Percentiles rank a stretch among this genome's conserved stretches.
These are phyloP conservation scores for Durio zibethinus DNA, from an alignment of 345 rosid genomes.

Conservation along the genomic window DNA sequence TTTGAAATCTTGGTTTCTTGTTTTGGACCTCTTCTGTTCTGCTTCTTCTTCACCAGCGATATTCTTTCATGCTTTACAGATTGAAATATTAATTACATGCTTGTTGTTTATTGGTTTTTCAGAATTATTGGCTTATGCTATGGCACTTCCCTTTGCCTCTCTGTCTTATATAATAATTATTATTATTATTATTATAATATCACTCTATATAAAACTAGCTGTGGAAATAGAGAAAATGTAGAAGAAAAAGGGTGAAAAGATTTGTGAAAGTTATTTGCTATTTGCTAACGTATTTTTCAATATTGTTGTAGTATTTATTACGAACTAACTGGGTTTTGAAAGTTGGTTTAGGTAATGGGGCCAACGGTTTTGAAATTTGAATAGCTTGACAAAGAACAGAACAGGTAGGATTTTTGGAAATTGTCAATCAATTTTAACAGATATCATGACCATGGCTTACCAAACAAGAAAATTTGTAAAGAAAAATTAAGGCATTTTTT, in stretches of 20 bases:
- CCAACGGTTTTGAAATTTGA: slow-evolving; percentile 17
- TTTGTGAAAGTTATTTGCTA: background rate
- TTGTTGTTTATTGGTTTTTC: background rate
- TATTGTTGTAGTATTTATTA: background rate
- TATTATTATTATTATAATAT: too few relatives aligned
- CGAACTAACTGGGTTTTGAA: background rate
- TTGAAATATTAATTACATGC: background rate
- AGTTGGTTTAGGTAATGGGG: slow-evolving; percentile 16
- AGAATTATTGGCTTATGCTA: slow-evolving; percentile 1
- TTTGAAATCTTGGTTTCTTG: slow-evolving; percentile 35
- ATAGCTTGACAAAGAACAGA: slow-evolving; percentile 16
- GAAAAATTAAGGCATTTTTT: background rate
- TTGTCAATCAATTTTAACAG: slow-evolving; percentile 38
- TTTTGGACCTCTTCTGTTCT: slow-evolving; percentile 28
- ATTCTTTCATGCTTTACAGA: slow-evolving; percentile 43
- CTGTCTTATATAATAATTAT: background rate
- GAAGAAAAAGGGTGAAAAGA: background rate
- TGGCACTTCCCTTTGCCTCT: background rate
- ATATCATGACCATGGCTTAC: slow-evolving; percentile 26
- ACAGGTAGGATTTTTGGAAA: slow-evolving; percentile 1
- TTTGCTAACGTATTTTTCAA: background rate
- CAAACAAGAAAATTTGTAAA: slow-evolving; percentile 33
- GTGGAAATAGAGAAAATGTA: background rate
- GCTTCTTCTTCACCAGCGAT: slow-evolving; percentile 38
- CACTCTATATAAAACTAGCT: too few relatives aligned